A percentile compares a stretch with the other conserved stretches of the same genome.
phyloP scores from a whole-genome alignment of 2,329 filamentous ascomycete species.

The Eutypella sp. region DNA sequence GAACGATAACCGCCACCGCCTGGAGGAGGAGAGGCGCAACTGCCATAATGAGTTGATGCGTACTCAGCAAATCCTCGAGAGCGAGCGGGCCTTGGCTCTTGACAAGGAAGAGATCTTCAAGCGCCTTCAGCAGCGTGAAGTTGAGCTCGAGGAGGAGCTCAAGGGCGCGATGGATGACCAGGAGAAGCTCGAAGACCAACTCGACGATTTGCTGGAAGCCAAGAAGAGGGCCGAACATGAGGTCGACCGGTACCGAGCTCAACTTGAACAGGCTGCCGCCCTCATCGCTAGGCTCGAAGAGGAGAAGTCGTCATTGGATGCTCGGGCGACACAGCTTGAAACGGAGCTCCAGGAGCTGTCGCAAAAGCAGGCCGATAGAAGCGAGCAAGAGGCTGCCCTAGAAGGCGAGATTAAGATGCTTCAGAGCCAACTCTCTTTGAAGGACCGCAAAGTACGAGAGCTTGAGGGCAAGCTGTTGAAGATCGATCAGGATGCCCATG shows the following conservation, averaged over 20 bases:
- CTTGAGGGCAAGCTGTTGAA: constrained; percentile 79
- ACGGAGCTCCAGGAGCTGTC: constrained; percentile 65
- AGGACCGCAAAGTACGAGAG: constrained; percentile 85
- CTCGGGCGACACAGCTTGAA: constrained; percentile 66
- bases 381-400: constrained; percentile 69
- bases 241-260: constrained; percentile 68
- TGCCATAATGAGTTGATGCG: constrained; percentile 82
- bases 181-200: constrained; percentile 86
- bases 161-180: constrained; percentile 90
- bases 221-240: constrained; percentile 88
- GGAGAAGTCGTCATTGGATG: constrained; percentile 73
- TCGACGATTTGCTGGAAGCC: constrained; percentile 81
- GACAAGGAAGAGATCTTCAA: constrained; percentile 99
- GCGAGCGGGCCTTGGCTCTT: constrained; percentile 87
- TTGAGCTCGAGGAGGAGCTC: constrained; percentile 88
- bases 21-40: constrained; percentile 88
- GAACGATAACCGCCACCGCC: constrained; percentile 64
- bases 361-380: constrained; percentile 65
- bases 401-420: constrained; percentile 85
- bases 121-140: constrained; percentile 85
- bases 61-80: constrained; percentile 91
- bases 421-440: constrained; percentile 80
- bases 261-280: constrained; percentile 85
- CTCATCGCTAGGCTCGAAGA: constrained; percentile 82
- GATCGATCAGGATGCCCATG: constrained; percentile 81